Evolutionary conservation across 2,329 filamentous ascomycete species (phyloP).

Genomic region (Tolypocladium amazonense): DNA sequence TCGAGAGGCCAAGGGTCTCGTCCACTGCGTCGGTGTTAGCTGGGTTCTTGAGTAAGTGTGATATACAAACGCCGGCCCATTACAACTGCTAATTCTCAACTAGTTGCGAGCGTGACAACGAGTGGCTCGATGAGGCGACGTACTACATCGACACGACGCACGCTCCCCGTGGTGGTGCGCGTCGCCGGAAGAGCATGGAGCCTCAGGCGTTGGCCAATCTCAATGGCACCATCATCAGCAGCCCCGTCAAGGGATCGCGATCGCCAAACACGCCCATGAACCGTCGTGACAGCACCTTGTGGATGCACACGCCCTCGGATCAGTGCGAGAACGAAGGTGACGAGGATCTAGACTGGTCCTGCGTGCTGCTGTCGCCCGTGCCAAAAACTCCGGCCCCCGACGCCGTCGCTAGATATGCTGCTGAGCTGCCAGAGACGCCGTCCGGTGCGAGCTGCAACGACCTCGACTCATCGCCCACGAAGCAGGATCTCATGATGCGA

Average conservation of each 20-base stretch:
- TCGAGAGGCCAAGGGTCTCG: conserved; percentile 57
- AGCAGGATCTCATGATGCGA: conserved; percentile 31
- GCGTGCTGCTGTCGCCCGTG: conserved; percentile 40
- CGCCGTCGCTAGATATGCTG: conserved; percentile 39
- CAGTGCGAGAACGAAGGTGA: conserved; percentile 24
- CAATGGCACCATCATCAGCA: conserved; percentile 51
- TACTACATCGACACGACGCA: conserved; percentile 60
- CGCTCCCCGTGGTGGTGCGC: conserved; percentile 58
- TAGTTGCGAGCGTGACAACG: conserved; percentile 65
- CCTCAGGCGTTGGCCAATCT: conserved; percentile 58
- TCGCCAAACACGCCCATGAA: conserved; percentile 37
- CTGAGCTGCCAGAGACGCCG: conserved; percentile 37
- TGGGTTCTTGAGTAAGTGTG: conserved; percentile 77
- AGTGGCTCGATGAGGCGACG: conserved; percentile 63
- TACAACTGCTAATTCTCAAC: not conserved
- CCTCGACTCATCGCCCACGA: conserved; percentile 19
- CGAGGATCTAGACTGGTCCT: conserved; percentile 29
- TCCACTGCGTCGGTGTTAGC: conserved; percentile 77
- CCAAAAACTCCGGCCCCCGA: conserved; percentile 50
- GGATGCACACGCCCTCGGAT: conserved; percentile 44
- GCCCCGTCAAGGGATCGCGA: conserved; percentile 25
- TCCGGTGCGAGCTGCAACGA: conserved; percentile 22
- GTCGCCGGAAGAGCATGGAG: conserved; percentile 74
- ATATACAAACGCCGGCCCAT: not conserved
- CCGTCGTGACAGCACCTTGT: conserved; percentile 42